Base-by-base conservation (phyloP, 2,329 filamentous ascomycete species). In the Venturia oleaginea region DNA sequence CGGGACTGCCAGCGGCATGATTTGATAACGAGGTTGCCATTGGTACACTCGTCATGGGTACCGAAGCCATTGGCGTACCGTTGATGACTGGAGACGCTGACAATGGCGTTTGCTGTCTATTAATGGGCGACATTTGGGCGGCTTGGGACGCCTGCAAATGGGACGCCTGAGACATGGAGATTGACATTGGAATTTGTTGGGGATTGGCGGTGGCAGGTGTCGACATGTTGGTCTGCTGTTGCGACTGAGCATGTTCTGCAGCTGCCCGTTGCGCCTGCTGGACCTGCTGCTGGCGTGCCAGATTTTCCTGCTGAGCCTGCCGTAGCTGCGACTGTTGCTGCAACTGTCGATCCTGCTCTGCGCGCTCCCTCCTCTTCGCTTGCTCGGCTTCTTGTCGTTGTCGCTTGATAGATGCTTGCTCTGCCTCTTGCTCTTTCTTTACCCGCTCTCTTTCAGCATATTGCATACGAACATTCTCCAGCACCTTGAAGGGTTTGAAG, bases 401-500 rank as follows among this genome's bases (percentile, higher is more conserved):
- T 40, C 69, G 68, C 64, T 72, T 74, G 61, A 69, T 67, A 10
- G 68, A 67, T 2, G 71, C 71, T 51, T 83, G 82, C 67, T 86
- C 84, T 22, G 81, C 80, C 65, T 88, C 84, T 66, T 77, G 76
- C 63, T 78, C 77, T 68, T 76, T 78, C 70, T 79, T 77, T 37
- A 71, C 70, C 46, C 74, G 71, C 68, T 86, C 87, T 71, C 86
- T 89, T 73, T 95, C 90, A 32, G 87, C 86, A 66, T 91, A 88
- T 54, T 90, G 85, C 64, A 84, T 80, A 72, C 88, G 90, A 70
- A 97, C 96, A 65, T 90, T 89, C 65, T 91, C 91, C 54, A 99
- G 84, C 1, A 91, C 86, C 78, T 97, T 97, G 76, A 97, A 97
- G 43, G 90, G 86, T 69, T 94, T 92, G 73, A 97, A 97, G 34